These are phyloP conservation scores for Diospyros kaki DNA, from an alignment of 148 eudicot genomes.

Conservation along the genomic window DNA sequence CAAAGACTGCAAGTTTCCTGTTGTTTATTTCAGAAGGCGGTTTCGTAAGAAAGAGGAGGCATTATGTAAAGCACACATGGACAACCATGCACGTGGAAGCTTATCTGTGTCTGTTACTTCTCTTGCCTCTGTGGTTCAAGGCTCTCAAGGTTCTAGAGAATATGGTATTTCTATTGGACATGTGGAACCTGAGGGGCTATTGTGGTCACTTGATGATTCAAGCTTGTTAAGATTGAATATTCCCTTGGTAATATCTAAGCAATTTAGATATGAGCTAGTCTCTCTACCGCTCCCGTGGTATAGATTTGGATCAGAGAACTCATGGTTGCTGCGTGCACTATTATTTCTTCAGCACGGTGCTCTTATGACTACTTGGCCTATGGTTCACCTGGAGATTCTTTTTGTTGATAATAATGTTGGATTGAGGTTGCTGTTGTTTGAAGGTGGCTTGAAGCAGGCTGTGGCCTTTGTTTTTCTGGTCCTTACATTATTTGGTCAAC, in stretches of 20 bases:
- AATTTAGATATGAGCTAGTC: constrained; percentile 32
- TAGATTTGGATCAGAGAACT: constrained; percentile 28
- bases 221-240: constrained; percentile 38
- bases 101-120: constrained; percentile 20
- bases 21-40: constrained; percentile 78
- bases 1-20: constrained; percentile 23
- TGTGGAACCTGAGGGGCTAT: constrained; percentile 22
- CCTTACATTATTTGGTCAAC: constrained; percentile 42
- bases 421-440: constrained; percentile 69
- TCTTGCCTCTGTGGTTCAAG: constrained; percentile 15
- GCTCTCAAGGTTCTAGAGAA: constrained; percentile 15
- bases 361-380: constrained; percentile 52
- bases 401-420: constrained; percentile 74
- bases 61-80: constrained; percentile 13
- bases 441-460: constrained; percentile 82
- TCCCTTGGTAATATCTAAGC: constrained; percentile 27
- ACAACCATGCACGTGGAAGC: constrained; percentile 18
- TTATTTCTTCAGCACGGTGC: constrained; percentile 56
- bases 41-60: constrained; percentile 38
- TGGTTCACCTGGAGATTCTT: constrained; percentile 70
- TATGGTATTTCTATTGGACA: constrained; percentile 17
- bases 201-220: constrained; percentile 36
- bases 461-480: constrained; percentile 50
- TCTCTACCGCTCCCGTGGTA: constrained; percentile 23
- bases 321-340: constrained; percentile 29